Evolutionary conservation across 495 filamentous ascomycete species (phyloP), one percentile per base, ranked within the genome.

Genomic region (Tetracladium marchalianum): DNA sequence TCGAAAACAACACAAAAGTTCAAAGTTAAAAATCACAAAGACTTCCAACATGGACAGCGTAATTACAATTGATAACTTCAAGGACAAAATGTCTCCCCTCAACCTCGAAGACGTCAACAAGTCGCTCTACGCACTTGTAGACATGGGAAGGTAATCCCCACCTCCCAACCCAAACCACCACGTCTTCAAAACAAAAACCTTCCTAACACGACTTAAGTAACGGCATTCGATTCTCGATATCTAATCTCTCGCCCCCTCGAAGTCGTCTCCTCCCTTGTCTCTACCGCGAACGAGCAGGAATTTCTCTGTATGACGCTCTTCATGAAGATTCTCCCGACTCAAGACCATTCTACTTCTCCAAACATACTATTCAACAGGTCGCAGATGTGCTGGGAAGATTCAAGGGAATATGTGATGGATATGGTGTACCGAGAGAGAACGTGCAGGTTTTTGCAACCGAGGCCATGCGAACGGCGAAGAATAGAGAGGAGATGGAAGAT

Each of bases 201-300:
- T 46, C 37, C 18, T 16, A 34, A 43, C 45, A 56, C 39, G 34
- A 15, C 35, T 15, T 15, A 4, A 94, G 90, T 68, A 96, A 96
- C 73, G 90, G 89, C 49, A 90, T 96, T 53, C 88, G 90, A 37
- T 94, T 94, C 68, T 90, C 85, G 8, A 87, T 96, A 49, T 84
- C 88, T 8, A 77, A 87, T 45, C 73, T 95, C 27, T 73, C 81
- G 1, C 77, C 80, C 7, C 77, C 82, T 1, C 77, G 68, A 3
- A 67, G 81, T 12, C 81, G 90, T 11, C 74, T 89, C 27, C 71
- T 94, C 22, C 83, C 73, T 13, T 89, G 82, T 31, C 50, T 93
- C 43, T 92, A 86, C 60, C 77, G 78, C 49, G 81, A 89, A 55
- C 81, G 90, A 6, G 76, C 77, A 16, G 77, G 75, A 39, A 87